phyloP scores from a whole-genome alignment of 495 filamentous ascomycete species.

The Annulohypoxylon moriforme region DNA sequence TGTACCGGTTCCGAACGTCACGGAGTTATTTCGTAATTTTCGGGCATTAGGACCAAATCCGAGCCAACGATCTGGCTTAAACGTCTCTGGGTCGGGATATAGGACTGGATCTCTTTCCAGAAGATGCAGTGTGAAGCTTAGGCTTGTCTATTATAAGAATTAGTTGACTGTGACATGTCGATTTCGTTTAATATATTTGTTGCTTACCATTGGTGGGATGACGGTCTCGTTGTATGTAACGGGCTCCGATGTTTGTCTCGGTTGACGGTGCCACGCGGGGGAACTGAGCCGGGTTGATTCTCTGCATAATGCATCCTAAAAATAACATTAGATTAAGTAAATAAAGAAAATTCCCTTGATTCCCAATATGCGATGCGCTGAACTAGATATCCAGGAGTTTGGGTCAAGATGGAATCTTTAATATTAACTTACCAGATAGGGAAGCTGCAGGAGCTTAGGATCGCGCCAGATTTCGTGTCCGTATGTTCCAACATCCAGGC shows the following conservation, averaged over 20 bases:
- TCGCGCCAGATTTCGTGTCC: slow-evolving; percentile 5
- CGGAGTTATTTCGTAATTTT: slow-evolving; percentile 10
- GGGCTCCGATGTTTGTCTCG: slow-evolving; percentile 1
- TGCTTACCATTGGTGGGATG: slow-evolving; percentile 5
- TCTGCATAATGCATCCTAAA: slow-evolving; percentile 1
- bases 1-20: slow-evolving; percentile 2
- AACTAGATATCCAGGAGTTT: not conserved
- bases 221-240: not conserved
- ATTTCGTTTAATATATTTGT: not conserved
- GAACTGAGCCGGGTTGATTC: slow-evolving; percentile 11
- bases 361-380: too few relatives aligned
- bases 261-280: slow-evolving; percentile 4
- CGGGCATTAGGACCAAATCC: not conserved
- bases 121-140: slow-evolving; percentile 2
- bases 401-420: not conserved
- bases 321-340: not conserved
- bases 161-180: not conserved
- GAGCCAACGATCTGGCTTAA: slow-evolving; percentile 6
- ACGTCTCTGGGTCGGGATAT: not conserved
- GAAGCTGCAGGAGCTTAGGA: not conserved
- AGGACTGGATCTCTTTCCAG: not conserved
- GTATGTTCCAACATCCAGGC: slow-evolving; percentile 4
- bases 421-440: slow-evolving; percentile 1
- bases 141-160: not conserved
- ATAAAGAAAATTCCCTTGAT: not conserved